Base-by-base conservation (phyloP, 768 basidiomycete genomes). In the Phlegmacium glaucopus region DNA sequence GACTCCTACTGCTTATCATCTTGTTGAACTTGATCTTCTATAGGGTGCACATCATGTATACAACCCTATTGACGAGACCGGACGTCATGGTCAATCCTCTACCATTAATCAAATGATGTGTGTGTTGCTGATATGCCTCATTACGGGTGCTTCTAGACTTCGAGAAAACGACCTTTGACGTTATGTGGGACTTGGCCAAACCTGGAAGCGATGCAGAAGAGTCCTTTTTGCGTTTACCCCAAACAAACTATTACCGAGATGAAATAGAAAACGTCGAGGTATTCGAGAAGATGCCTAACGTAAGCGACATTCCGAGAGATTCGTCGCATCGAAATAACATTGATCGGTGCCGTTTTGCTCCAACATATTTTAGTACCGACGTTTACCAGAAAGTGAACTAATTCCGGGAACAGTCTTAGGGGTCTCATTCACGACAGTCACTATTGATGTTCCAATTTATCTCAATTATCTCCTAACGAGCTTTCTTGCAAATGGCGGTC, bases 31-130 rank as follows among this genome's bases (percentile, higher is more conserved):
- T 7, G 4, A 25, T 22, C 2, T 22, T 47, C n/a, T 42, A 27
- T 41, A 92, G 90, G 90, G 89, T 29, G 90, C 87, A 8, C 87
- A 91, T 52, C 85, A 90, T 72, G 80, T 90, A 39, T 82, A 78
- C 39, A 74, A 74, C 12, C 76, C 77, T 3, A 71, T 68, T 9
- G 69, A 72, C 10, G 79, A 84, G 48, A 65, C 61, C 3, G 67
- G 69, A n/a, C 77, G 82, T 54, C 78, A 77, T 56, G 69, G 87
- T 85, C 43, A 50, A 70, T 60, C 22, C 13, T 30, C 36, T 16
- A 15, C 41, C 22, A 16, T 16, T 38, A 9, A 22, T 22, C 22
- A 22, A 5, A 22, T 22, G 22, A 22, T 22, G 22, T 22, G 3
- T 5, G 2, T 26, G 8, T 11, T 27, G 13, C 26, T 15, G 13